Base-by-base conservation (phyloP, 805 yeast genomes). In the Candida krabiensis region DNA sequence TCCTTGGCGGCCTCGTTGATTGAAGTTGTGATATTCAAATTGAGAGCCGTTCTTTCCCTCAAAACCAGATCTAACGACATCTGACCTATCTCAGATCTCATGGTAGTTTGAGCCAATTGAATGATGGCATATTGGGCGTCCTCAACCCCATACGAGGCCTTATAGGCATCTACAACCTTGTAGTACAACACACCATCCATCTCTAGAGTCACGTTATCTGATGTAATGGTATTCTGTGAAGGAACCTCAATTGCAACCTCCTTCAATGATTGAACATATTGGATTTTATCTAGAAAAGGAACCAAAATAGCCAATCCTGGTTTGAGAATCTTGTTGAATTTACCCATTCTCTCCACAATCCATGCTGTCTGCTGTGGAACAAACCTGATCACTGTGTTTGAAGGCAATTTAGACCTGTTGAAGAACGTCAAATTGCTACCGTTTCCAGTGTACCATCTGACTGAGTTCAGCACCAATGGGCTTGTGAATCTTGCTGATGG, bases 341-440 rank as follows among this genome's bases (percentile, higher is more conserved):
- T 83, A 22, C 96, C 96, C 96, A 86, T 86, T 46, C 96, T 70
- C 61, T 86, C 96, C 14, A 86, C 95, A 14, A 86, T 78, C 89
- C 93, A 86, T 3, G 95, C 95, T 15, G 86, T 82, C 61, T 86
- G 95, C 59, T 87, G 95, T 2, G 96, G 96, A 12, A 86, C 95
- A 58, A 86, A 86, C 50, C 86, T 69, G 27, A 85, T 61, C 4
- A 84, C 61, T 2, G 93, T 85, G 61, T 85, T 85, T 13, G 87
- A 66, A n/a, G 95, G 95, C 37, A 83, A 63, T 39, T 73, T 67
- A 33, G 56, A 41, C 30, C 38, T 44, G 35, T 53, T 53, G 46
- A 56, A 56, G 40, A 46, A 56, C 37, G 53, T 56, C 27, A 56
- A 40, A 27, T 46, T 51, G 25, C 43, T 45, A n/a, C n/a, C n/a